A percentile compares a stretch with the other conserved stretches of the same genome.
These are phyloP conservation scores for Trichoderma polysporum DNA, from an alignment of 2,329 filamentous ascomycete species.

Conservation along the genomic window DNA sequence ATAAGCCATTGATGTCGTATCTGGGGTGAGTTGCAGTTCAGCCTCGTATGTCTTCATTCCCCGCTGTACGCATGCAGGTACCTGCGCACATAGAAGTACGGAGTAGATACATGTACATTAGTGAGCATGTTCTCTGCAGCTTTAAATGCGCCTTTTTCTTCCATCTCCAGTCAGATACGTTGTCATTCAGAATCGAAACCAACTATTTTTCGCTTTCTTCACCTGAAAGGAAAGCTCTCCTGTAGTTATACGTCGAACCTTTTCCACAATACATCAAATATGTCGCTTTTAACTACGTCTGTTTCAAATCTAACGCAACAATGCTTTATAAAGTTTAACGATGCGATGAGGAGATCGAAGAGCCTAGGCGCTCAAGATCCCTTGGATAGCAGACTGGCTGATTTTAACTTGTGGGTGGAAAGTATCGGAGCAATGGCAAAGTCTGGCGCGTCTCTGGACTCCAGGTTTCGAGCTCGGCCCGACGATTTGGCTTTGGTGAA, in stretches of 20 bases:
- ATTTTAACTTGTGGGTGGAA: constrained; percentile 22
- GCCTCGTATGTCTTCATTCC: neutral
- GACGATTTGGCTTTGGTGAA: constrained; percentile 9
- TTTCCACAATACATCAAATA: too few species aligned
- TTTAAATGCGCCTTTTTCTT: too few species aligned
- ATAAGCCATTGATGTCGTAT: neutral
- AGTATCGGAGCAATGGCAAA: constrained; percentile 21
- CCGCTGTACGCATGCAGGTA: neutral
- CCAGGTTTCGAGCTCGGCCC: constrained; percentile 8
- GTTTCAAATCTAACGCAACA: neutral
- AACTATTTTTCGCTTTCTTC: too few species aligned
- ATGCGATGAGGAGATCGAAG: neutral
- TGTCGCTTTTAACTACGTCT: neutral
- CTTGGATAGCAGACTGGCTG: constrained; percentile 18
- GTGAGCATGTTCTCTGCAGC: neutral
- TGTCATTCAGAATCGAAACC: too few species aligned
- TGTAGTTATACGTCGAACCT: too few species aligned
- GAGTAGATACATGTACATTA: too few species aligned
- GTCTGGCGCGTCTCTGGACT: constrained; percentile 11
- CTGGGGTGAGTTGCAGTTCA: neutral
- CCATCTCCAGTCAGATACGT: too few species aligned
- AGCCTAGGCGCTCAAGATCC: neutral
- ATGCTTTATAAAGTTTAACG: neutral
- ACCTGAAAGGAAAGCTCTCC: too few species aligned
- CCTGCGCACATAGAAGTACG: neutral